Percentiles rank a stretch among this genome's conserved stretches.
Conservation (phyloP, 176 grass and related monocot genomes). For the Aegilops umbellulata region DNA sequence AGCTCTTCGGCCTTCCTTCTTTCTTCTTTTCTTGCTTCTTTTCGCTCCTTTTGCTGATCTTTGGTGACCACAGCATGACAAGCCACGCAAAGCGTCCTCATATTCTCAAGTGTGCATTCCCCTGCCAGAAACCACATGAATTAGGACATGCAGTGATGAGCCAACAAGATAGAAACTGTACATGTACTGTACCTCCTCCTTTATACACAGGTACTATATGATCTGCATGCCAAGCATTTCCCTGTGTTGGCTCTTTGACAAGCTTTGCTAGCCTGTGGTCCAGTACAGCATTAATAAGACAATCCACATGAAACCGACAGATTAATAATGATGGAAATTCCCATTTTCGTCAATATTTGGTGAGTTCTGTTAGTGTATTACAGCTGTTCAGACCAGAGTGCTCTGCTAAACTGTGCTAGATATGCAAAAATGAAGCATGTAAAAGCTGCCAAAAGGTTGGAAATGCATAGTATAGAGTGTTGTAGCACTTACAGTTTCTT, state of each 20-base stretch:
- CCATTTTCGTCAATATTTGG: constrained; percentile 1
- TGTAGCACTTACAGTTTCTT: constrained; percentile 65
- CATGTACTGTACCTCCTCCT: constrained; percentile 69
- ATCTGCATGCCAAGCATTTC: constrained; percentile 93
- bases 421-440: not conserved
- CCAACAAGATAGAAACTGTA: constrained; percentile 16
- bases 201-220: constrained; percentile 85
- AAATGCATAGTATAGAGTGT: constrained; percentile 15
- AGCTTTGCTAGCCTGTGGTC: constrained; percentile 68
- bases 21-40: constrained; percentile 33
- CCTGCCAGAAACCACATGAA: constrained; percentile 49
- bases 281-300: not conserved
- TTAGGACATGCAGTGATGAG: constrained; percentile 21
- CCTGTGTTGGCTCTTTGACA: constrained; percentile 63
- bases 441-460: constrained; percentile 6
- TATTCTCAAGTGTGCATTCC: constrained; percentile 89
- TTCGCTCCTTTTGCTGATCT: constrained; percentile 53
- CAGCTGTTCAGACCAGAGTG: constrained; percentile 3
- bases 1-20: constrained; percentile 58
- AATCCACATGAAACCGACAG: constrained; percentile 24
- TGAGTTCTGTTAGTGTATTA: not conserved
- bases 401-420: not conserved
- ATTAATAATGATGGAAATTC: constrained; percentile 17
- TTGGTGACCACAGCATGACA: constrained; percentile 76
- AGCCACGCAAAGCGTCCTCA: constrained; percentile 94